Evolutionary conservation across 176 grass and related monocot genomes (phyloP), one percentile per base, ranked within the genome.

Genomic region (Alloteropsis semialata): DNA sequence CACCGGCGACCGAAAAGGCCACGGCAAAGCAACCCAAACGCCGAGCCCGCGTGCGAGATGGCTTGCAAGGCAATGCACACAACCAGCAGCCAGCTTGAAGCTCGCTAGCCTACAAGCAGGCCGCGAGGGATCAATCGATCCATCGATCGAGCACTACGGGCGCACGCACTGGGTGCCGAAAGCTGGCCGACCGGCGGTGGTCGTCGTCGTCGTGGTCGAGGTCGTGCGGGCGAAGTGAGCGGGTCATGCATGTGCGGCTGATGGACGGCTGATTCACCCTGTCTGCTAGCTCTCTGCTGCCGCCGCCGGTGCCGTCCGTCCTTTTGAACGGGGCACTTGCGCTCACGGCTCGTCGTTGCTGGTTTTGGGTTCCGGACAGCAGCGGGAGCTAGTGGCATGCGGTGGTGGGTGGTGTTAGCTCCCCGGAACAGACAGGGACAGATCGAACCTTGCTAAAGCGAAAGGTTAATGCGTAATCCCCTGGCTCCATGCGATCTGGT

Each of bases 11-110:
- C 29, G 43, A 48, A 73, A 82, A 58, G 39, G 8, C 9, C 54
- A 25, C 24, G 21, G 19, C 18, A 53, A 53, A 6, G 8, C 22
- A 25, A 11, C 8, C n/a, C 53, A 55, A n/a, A 55, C 55, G 18
- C 29, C 55, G 43, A 56, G 28, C 3, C 5, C 9, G 36, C 51
- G 73, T 69, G 83, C 64, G n/a, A 38, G 30, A 53, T 85, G 36
- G 84, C 75, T 85, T 85, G 55, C 84, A 79, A 85, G 83, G 41
- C 83, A 85, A 71, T 49, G 43, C 69, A 58, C 55, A 49, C 81
- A 41, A 36, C 34, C 34, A n/a, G n/a, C 34, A 36, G 3, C 34
- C 3, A 62, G 17, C 10, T 4, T 7, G 14, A 28, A 18, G 57
- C 51, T 22, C 21, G 50, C 1, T n/a, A n/a, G n/a, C n/a, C n/a